Evolutionary conservation across 306 rosid genomes (phyloP).

Genomic region (Carpinus fangiana): DNA sequence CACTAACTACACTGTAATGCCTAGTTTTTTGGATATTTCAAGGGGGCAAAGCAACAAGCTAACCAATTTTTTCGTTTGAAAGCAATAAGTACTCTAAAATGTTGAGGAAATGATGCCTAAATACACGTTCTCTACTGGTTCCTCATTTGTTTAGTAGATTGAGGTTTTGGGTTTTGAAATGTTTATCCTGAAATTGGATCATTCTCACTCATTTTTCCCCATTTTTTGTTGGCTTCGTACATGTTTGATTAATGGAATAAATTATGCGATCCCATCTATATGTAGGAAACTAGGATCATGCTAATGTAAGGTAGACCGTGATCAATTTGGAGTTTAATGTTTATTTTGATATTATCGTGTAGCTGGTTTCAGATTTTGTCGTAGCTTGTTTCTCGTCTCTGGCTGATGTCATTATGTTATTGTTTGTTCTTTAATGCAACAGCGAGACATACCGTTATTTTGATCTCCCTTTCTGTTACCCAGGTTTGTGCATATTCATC

Average conservation of each 20-base stretch:
- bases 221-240: neutral
- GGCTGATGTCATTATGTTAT: neutral
- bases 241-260: too few relatives aligned
- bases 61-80: neutral
- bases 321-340: neutral
- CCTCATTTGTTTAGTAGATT: neutral
- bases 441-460: conserved; percentile 54
- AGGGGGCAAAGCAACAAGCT: neutral
- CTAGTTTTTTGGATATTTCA: neutral
- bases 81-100: neutral
- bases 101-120: neutral
- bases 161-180: neutral
- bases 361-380: conserved; percentile 8
- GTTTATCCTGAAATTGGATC: neutral
- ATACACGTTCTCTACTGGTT: neutral
- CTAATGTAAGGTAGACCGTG: neutral
- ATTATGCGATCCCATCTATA: too few relatives aligned
- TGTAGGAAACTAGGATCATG: neutral
- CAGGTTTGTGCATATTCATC: conserved; percentile 38
- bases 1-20: conserved; percentile 7
- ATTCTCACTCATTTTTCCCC: neutral
- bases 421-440: conserved; percentile 26
- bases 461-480: conserved; percentile 54
- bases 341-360: neutral
- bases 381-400: conserved; percentile 15